These are phyloP conservation scores for Phytopythium delawarense DNA, from an alignment of 352 stramenopile genomes.

Conservation along the genomic window DNA sequence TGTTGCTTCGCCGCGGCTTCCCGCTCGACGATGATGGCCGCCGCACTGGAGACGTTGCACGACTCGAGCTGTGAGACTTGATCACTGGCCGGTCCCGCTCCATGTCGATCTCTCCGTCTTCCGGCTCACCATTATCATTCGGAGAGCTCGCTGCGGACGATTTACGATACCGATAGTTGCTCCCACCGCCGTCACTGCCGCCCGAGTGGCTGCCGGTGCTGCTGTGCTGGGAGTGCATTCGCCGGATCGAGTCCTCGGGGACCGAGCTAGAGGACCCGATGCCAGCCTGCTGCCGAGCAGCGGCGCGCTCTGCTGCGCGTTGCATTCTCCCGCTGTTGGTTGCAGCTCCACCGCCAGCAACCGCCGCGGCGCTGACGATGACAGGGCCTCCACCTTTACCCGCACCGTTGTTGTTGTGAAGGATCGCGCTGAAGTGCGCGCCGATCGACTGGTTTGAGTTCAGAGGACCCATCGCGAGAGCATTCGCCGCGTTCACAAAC, in stretches of 20 bases:
- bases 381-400: constrained; percentile 7
- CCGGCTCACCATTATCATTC: constrained; percentile 31
- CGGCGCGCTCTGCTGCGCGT: constrained; percentile 57
- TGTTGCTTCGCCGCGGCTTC: neutral
- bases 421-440: constrained; percentile 73
- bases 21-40: constrained; percentile 15
- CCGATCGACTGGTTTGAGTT: constrained; percentile 59
- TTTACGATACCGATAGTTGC: constrained; percentile 21
- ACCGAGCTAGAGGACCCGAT: constrained; percentile 12
- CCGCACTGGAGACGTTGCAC: constrained; percentile 18
- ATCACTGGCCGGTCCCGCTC: constrained; percentile 15
- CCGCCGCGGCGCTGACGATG: constrained; percentile 8
- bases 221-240: constrained; percentile 20
- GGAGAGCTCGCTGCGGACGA: constrained; percentile 18
- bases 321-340: constrained; percentile 42
- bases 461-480: constrained; percentile 23
- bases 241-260: constrained; percentile 40
- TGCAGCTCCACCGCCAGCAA: constrained; percentile 17
- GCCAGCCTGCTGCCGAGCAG: constrained; percentile 37
- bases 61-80: constrained; percentile 6
- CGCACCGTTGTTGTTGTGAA: constrained; percentile 35
- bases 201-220: constrained; percentile 16
- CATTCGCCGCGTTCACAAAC: constrained; percentile 54
- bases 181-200: constrained; percentile 6
- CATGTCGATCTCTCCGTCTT: constrained; percentile 48